Base-by-base conservation (phyloP, 257 asterid genomes). In the Solanum bulbocastanum region DNA sequence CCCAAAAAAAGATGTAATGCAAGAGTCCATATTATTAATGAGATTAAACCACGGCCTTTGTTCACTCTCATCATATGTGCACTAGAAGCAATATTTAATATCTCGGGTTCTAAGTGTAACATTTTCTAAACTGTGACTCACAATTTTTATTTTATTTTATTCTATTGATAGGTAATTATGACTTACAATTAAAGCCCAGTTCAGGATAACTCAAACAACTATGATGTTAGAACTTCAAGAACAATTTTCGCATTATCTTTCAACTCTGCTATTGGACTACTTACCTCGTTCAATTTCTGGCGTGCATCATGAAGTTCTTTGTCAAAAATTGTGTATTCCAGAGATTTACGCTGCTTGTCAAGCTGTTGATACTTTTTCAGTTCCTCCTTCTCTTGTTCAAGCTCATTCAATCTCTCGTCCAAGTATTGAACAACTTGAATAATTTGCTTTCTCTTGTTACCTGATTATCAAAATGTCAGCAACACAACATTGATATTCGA, bases 351-450 rank as follows among this genome's bases (percentile, higher is more conserved):
- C 92, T 95, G 97, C 91, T 92, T 93, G 92, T 97, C 99, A 88
- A 97, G 97, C 90, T 93, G 98, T 92, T 97, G 99, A 89, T 95
- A 97, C 88, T 96, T 94, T 91, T 88, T 96, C 86, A 97, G 87
- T 90, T 97, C 99, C 91, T 97, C 99, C 90, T 97, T 97, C 91
- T 97, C 99, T 94, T 96, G 98, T 91, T 97, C 99, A 32, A 97
- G 98, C 94, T 97, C 99, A 84, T 94, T 93, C 89, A 97, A 93
- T 91, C 99, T 94, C 89, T 97, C 99, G 86, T 97, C 98, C 94
- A 97, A 90, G 94, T 97, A 97, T 87, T 96, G 98, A 86, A 97
- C 99, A 91, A 97, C 99, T 92, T 97, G 99, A 93, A 95, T 96
- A 86, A 97, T 96, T 91, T 97, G 99, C 91, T 89, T 97, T 89